Base-by-base conservation (phyloP, 495 filamentous ascomycete genomes). In the Viridothelium virens region DNA sequence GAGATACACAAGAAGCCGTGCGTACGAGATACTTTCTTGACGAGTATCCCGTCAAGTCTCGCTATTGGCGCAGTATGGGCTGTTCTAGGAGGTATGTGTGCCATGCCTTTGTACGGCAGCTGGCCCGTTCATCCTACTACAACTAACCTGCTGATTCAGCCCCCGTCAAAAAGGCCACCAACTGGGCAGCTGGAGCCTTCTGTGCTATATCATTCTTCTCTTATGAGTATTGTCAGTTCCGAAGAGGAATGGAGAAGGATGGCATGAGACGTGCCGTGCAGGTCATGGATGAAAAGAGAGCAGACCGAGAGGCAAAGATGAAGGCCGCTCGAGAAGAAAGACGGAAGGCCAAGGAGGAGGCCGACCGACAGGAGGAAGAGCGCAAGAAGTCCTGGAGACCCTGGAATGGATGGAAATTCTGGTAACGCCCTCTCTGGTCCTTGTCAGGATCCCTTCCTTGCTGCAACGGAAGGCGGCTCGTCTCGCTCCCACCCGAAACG, bases 111-210 rank as follows among this genome's bases (percentile, higher is more conserved):
- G n/a, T n/a, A n/a, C n/a, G n/a, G n/a, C n/a, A n/a, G n/a, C n/a
- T n/a, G n/a, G n/a, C n/a, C n/a, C n/a, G n/a, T n/a, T n/a, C n/a
- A n/a, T n/a, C n/a, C n/a, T n/a, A n/a, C n/a, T n/a, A n/a, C n/a
- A n/a, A n/a, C n/a, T n/a, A n/a, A n/a, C n/a, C n/a, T n/a, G n/a
- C n/a, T n/a, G n/a, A n/a, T 31, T 10, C 62, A 81, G 84, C 77
- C 11, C 70, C 79, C 7, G 72, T 86, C 63, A 78, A 78, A 0
- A 81, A 74, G 70, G 87, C 89, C 4, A 87, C 85, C 38, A 92
- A 92, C 73, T 96, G 90, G 89, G 91, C 91, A 1, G 89, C 91
- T 12, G 88, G 86, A n/a, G 77, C 83, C 11, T 94, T 92, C 70
- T 79, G 83, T 11, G 70, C 87, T 53, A 81, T 77, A 12, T 86